Evolutionary conservation across 2,329 filamentous ascomycete species (phyloP).

Genomic region (Calonectria multiphialidica): DNA sequence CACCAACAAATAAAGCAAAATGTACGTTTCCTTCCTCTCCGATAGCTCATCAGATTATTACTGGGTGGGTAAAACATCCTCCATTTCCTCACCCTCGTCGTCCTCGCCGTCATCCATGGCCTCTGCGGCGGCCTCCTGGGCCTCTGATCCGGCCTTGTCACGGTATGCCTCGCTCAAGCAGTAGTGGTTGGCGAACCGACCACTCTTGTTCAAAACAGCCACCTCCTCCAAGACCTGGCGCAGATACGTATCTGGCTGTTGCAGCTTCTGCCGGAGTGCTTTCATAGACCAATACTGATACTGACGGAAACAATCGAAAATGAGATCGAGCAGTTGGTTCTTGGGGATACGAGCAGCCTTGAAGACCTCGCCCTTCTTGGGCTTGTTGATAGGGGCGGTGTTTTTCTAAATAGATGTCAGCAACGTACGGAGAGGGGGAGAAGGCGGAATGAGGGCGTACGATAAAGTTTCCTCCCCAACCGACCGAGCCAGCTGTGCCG

Average conservation of each 20-base stretch:
- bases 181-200: slow-evolving; percentile 88
- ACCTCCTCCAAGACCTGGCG: slow-evolving; percentile 87
- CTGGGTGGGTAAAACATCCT: slow-evolving; percentile 71
- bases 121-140: slow-evolving; percentile 67
- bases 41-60: slow-evolving; percentile 17
- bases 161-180: slow-evolving; percentile 74
- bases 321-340: slow-evolving; percentile 86
- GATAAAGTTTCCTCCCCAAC: slow-evolving; percentile 63
- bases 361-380: slow-evolving; percentile 75
- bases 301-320: slow-evolving; percentile 85
- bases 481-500: slow-evolving; percentile 54
- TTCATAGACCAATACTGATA: slow-evolving; percentile 97
- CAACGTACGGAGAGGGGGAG: slow-evolving; percentile 17
- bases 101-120: slow-evolving; percentile 75
- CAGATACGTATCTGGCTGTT: slow-evolving; percentile 94
- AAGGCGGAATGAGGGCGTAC: slow-evolving; percentile 58
- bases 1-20: slow-evolving; percentile 19
- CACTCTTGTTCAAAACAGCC: slow-evolving; percentile 84
- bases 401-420: slow-evolving; percentile 61
- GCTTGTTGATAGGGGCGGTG: slow-evolving; percentile 61
- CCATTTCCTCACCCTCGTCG: slow-evolving; percentile 79
- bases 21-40: slow-evolving; percentile 9
- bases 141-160: slow-evolving; percentile 52
- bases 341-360: slow-evolving; percentile 93
- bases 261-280: slow-evolving; percentile 79